These are phyloP conservation scores for Termitomyces heimii DNA, from an alignment of 768 basidiomycete genomes.

Conservation along the genomic window DNA sequence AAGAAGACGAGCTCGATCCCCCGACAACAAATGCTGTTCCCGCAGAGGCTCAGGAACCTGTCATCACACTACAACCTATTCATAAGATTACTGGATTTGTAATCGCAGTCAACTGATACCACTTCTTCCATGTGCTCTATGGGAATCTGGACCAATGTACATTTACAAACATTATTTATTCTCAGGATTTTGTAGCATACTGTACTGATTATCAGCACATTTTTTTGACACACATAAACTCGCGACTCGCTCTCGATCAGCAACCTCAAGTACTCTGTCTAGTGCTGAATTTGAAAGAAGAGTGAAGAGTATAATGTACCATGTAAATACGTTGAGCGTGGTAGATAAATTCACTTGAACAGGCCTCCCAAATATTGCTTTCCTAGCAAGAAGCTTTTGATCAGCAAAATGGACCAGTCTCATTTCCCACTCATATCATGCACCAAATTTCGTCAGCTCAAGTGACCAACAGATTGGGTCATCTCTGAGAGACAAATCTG, in stretches of 20 bases:
- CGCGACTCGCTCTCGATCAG: too few relatives aligned
- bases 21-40: slow-evolving; percentile 30
- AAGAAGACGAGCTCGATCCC: slow-evolving; percentile 46
- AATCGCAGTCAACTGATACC: slow-evolving; percentile 4
- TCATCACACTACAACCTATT: slow-evolving; percentile 52
- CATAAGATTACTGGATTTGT: slow-evolving; percentile 57
- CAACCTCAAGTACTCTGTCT: too few relatives aligned
- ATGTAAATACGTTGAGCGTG: too few relatives aligned
- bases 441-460: too few relatives aligned
- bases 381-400: too few relatives aligned
- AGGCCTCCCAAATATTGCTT: too few relatives aligned
- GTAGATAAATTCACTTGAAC: too few relatives aligned
- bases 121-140: not conserved
- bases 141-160: slow-evolving; percentile 3
- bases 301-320: too few relatives aligned
- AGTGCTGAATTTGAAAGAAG: not conserved
- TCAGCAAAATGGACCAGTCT: too few relatives aligned
- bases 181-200: slow-evolving; percentile 1
- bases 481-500: too few relatives aligned
- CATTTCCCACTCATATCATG: too few relatives aligned
- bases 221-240: not conserved
- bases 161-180: not conserved
- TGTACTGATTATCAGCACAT: not conserved
- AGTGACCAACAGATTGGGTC: too few relatives aligned
- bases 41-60: slow-evolving; percentile 34